These are phyloP conservation scores for Pyricularia sp. DNA, from an alignment of 2,329 filamentous ascomycete genomes.

Conservation along the genomic window DNA sequence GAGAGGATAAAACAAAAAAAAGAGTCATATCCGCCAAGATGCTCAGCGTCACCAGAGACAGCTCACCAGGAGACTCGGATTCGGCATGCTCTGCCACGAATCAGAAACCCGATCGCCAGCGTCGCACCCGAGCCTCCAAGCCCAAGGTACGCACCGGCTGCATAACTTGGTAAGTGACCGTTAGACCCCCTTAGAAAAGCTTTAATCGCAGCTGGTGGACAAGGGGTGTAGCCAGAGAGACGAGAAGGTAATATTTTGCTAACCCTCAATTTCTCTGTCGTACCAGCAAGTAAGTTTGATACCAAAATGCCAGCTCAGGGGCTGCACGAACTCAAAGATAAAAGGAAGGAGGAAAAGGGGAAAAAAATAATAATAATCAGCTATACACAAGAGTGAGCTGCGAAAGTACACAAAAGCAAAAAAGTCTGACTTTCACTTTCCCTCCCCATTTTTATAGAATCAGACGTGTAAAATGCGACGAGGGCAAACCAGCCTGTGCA, in stretches of 20 bases:
- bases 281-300: conserved; percentile 15
- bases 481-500: conserved; percentile 20
- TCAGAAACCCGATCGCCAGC: background rate
- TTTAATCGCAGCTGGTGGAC: background rate
- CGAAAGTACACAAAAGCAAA: conserved; percentile 4
- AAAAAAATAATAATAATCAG: background rate
- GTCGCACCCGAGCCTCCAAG: conserved; percentile 21
- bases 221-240: background rate
- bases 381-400: background rate
- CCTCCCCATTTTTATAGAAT: conserved; percentile 15
- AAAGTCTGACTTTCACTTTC: background rate
- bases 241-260: conserved; percentile 1
- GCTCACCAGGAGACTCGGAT: conserved; percentile 2
- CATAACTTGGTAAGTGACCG: conserved; percentile 23
- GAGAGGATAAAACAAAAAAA: background rate
- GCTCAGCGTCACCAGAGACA: background rate
- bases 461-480: conserved; percentile 22
- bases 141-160: conserved; percentile 26
- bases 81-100: conserved; percentile 3
- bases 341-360: background rate
- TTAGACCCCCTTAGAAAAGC: no score
- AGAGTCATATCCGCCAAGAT: background rate
- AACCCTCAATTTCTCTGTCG: background rate
- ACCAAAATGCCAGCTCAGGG: background rate
- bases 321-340: background rate